Conservation (phyloP, 345 rosid species). For the Tarenaya hassleriana region DNA sequence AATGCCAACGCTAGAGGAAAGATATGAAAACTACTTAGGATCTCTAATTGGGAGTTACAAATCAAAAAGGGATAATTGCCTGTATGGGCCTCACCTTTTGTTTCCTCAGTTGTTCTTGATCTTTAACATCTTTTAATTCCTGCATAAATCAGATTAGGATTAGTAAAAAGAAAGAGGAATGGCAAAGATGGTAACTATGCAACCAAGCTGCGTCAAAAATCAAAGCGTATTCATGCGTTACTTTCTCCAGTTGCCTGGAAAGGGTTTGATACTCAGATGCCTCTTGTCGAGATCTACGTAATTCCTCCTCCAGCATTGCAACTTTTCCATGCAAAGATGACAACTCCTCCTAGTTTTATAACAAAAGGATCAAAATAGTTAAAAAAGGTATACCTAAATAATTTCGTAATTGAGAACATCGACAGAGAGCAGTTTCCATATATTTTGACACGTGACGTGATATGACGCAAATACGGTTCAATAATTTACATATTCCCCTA, state of each 20-base stretch:
- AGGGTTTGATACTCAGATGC: constrained; percentile 50
- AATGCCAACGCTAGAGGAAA: constrained; percentile 8
- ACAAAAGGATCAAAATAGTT: constrained; percentile 24
- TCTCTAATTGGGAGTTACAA: background rate
- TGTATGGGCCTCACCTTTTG: constrained; percentile 59
- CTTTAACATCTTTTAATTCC: constrained; percentile 89
- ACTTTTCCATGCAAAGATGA: constrained; percentile 58
- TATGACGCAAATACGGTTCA: constrained; percentile 3
- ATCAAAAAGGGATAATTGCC: constrained; percentile 2
- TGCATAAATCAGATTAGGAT: constrained; percentile 30
- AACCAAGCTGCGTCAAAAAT: constrained; percentile 9
- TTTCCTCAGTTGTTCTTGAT: constrained; percentile 73
- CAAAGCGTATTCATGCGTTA: constrained; percentile 26
- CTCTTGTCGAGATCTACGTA: constrained; percentile 65
- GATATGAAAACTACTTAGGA: constrained; percentile 1
- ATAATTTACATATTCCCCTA: constrained; percentile 13
- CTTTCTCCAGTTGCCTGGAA: constrained; percentile 67
- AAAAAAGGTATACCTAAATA: constrained; percentile 13
- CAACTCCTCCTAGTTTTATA: constrained; percentile 58
- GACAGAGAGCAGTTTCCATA: constrained; percentile 2
- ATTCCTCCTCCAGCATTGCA: constrained; percentile 68
- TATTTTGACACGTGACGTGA: background rate
- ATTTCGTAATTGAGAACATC: constrained; percentile 8
- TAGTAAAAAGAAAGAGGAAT: constrained; percentile 12
- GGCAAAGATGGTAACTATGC: constrained; percentile 8